Evolutionary conservation across 2,329 filamentous ascomycete genomes (phyloP), one percentile per base, ranked within the genome.

Genomic region (Phialophora chinensis): DNA sequence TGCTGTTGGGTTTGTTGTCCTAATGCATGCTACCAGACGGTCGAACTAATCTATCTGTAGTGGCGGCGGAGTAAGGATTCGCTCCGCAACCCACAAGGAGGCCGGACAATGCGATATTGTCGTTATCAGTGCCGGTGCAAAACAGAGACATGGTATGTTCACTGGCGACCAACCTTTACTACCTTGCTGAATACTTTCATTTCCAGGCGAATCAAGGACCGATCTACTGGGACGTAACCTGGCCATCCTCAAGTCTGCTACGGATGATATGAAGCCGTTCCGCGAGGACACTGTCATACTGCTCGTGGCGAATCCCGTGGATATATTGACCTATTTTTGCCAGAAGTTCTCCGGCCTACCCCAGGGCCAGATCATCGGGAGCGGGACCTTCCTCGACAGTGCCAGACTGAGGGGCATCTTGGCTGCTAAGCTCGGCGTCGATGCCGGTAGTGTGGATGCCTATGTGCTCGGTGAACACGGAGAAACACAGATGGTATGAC

Each of bases 71-170:
- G 67, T 69, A 10, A 62, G 67, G 23, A 62, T 69, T 23, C 65
- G 67, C 20, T 42, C 35, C 7, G 67, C 54, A 63, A 69, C 62
- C 7, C 67, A 69, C 25, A 66, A 68, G 52, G 84, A 86, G 69
- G 84, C 84, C 1, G 78, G 80, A n/a, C 81, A 84, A 72, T 82
- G 82, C 54, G 84, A 86, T 71, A 81, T 87, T 33, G 79, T 86
- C 6, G 79, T 87, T 55, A 81, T 86, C 58, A 85, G 84, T 0
- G 83, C 84, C 0, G 85, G 84, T 38, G 82, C 83, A n/a, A 85
- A 82, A 72, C 80, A 83, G 74, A 79, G 69, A 71, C 75, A 65
- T 78, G 67, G 67, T 65, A 20, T 31, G 2, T 17, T 58, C 53
- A n/a, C 33, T 10, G 10, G 10, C 33, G 33, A 35, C 33, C 33